A percentile compares a stretch with the other conserved stretches of the same genome.
These are phyloP conservation scores for Phoenix roebelenii DNA, from an alignment of 176 grass and related monocot species.

Conservation along the genomic window DNA sequence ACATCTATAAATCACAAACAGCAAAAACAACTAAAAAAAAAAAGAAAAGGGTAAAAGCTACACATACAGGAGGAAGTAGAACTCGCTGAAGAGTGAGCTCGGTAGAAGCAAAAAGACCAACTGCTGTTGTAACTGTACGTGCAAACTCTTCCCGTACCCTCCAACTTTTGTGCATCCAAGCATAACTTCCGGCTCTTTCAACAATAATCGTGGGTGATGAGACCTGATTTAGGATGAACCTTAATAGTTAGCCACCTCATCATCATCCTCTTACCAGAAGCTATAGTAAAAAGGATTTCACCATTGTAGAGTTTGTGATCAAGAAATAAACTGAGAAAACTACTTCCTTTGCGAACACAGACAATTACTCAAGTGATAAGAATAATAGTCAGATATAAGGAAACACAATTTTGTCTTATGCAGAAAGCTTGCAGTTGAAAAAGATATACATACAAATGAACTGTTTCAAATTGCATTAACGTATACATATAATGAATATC, in stretches of 20 bases:
- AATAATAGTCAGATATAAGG: too few relatives aligned
- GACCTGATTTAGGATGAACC: conserved; percentile 36
- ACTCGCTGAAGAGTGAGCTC: conserved; percentile 72
- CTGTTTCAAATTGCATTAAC: too few relatives aligned
- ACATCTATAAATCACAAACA: background rate
- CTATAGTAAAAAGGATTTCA: background rate
- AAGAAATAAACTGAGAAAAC: too few relatives aligned
- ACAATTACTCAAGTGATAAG: too few relatives aligned
- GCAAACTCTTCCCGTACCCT: conserved; percentile 85
- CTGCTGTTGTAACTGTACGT: conserved; percentile 56
- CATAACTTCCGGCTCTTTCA: conserved; percentile 92
- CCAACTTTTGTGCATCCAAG: conserved; percentile 87
- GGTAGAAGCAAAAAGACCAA: conserved; percentile 77
- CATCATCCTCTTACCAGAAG: background rate
- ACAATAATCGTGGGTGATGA: conserved; percentile 86
- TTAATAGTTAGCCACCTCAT: background rate
- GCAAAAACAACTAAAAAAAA: background rate
- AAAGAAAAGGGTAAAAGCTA: conserved; percentile 2
- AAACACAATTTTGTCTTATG: too few relatives aligned
- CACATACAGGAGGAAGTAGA: conserved; percentile 67
- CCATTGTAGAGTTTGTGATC: too few relatives aligned
- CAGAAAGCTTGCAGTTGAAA: too few relatives aligned
- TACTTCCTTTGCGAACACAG: too few relatives aligned
- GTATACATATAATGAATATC: background rate
- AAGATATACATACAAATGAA: too few relatives aligned